Evolutionary conservation across 1,284 basidiomycete species (phyloP).

Genomic region (Pyrrhoderma lamaoense): DNA sequence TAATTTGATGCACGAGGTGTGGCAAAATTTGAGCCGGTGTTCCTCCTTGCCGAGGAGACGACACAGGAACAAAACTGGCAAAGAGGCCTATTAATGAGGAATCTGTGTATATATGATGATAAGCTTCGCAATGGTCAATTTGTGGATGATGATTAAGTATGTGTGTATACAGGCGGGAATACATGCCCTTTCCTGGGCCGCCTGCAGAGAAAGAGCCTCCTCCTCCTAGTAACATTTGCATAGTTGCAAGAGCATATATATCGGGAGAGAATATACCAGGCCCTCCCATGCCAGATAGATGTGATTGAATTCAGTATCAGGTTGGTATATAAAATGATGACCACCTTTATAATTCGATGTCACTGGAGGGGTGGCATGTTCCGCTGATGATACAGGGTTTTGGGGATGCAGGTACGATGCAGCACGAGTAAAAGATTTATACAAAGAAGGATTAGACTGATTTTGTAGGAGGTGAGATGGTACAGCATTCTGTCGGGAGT

Average conservation of each 20-base stretch:
- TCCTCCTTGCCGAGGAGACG: conserved; percentile 50
- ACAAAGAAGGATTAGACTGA: conserved; percentile 41
- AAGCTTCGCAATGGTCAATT: conserved; percentile 95
- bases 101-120: conserved; percentile 97
- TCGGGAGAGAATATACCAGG: conserved; percentile 90
- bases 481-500: conserved; percentile 28
- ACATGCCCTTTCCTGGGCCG: conserved; percentile 99
- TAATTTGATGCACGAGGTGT: conserved; percentile 82
- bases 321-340: conserved; percentile 61
- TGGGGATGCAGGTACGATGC: conserved; percentile 63
- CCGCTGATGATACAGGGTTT: conserved; percentile 24
- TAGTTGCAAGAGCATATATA: conserved; percentile 89
- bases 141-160: conserved; percentile 93
- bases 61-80: conserved; percentile 78
- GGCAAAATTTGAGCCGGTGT: conserved; percentile 69
- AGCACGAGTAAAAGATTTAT: conserved; percentile 63
- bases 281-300: conserved; percentile 89
- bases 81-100: conserved; percentile 92
- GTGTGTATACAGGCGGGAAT: conserved; percentile 94
- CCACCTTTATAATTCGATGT: conserved; percentile 83
- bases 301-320: conserved; percentile 81
- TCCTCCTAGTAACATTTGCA: conserved; percentile 93
- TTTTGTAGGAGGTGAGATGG: conserved; percentile 44
- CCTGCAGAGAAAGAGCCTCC: conserved; percentile 95
- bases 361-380: conserved; percentile 32